These are phyloP conservation scores for Rhizopus microsporus DNA, from an alignment of 371 early-diverging fungal genomes.

Conservation along the genomic window DNA sequence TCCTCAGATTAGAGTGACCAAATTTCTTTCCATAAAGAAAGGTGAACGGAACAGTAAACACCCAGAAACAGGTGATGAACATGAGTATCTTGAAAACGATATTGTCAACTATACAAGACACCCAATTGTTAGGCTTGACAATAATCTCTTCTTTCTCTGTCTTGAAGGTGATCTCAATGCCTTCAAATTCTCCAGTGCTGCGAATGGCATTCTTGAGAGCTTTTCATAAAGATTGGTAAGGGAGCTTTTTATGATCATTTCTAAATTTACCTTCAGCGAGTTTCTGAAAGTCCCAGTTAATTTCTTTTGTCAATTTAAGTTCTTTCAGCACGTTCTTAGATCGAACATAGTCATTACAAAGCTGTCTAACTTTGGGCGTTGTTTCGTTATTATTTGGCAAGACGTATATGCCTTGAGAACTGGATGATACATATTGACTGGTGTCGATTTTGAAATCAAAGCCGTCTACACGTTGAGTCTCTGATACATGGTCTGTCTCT, in stretches of 20 bases:
- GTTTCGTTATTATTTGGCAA: constrained; percentile 36
- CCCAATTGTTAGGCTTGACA: constrained; percentile 31
- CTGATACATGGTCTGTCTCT: constrained; percentile 21
- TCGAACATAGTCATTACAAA: constrained; percentile 46
- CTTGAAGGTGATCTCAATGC: constrained; percentile 35
- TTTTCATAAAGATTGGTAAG: neutral
- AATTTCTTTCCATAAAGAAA: constrained; percentile 32
- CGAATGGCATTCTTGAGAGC: constrained; percentile 46
- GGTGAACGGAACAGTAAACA: constrained; percentile 36
- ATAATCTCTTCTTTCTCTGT: constrained; percentile 36
- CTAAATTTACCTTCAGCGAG: constrained; percentile 31
- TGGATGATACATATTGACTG: constrained; percentile 26
- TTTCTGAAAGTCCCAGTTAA: constrained; percentile 44
- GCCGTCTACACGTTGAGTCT: constrained; percentile 33
- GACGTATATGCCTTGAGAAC: constrained; percentile 33
- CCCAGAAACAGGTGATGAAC: constrained; percentile 43
- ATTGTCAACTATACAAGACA: constrained; percentile 34
- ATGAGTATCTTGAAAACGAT: constrained; percentile 26
- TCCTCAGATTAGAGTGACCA: constrained; percentile 39
- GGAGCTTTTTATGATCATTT: neutral
- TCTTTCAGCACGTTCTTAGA: constrained; percentile 40
- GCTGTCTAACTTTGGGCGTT: constrained; percentile 29
- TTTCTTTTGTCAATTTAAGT: constrained; percentile 38
- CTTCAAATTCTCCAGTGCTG: constrained; percentile 32
- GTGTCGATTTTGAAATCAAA: constrained; percentile 40